Percentiles rank a stretch among this genome's conserved stretches.
phyloP scores from a whole-genome alignment of 345 rosid species.

The Eucalyptus cladocalyx region DNA sequence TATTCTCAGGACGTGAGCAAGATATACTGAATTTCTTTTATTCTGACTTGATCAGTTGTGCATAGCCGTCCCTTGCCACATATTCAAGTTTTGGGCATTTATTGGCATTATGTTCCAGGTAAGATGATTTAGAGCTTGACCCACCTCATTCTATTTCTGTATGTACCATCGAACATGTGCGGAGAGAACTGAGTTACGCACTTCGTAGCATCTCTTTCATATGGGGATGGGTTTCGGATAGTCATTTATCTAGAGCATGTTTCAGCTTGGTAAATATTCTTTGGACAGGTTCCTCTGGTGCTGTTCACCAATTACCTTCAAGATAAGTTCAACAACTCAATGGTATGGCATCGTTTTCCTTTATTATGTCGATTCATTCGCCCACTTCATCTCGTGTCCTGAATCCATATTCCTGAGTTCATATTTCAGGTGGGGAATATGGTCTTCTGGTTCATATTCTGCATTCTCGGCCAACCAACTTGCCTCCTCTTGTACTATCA shows the following conservation, averaged over 20 bases:
- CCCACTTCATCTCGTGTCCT: not conserved
- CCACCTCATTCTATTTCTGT: not conserved
- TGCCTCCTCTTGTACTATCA: slow-evolving; percentile 88
- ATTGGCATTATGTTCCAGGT: slow-evolving; percentile 98
- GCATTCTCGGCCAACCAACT: slow-evolving; percentile 99
- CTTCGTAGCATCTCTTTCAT: not conserved
- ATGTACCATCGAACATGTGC: not conserved
- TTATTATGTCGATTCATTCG: not conserved
- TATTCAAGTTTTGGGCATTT: slow-evolving; percentile 93
- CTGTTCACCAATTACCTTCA: slow-evolving; percentile 70
- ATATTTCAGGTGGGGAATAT: slow-evolving; percentile 77
- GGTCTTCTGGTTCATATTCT: slow-evolving; percentile 89
- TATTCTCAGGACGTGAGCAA: not conserved
- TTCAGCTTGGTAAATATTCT: not conserved
- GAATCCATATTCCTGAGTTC: not conserved
- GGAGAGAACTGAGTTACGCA: not conserved
- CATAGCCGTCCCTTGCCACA: slow-evolving; percentile 92
- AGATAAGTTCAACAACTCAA: slow-evolving; percentile 56
- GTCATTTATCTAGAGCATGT: not conserved
- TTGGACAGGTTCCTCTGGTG: slow-evolving; percentile 76
- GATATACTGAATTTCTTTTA: not conserved
- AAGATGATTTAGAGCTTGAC: not conserved
- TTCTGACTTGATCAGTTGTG: slow-evolving; percentile 44
- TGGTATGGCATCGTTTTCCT: slow-evolving; percentile 30
- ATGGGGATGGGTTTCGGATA: not conserved